A percentile compares a stretch with the other conserved stretches of the same genome.
Evolutionary conservation across 2,329 filamentous ascomycete species (phyloP).

Genomic region (Fusarium sublunatum): DNA sequence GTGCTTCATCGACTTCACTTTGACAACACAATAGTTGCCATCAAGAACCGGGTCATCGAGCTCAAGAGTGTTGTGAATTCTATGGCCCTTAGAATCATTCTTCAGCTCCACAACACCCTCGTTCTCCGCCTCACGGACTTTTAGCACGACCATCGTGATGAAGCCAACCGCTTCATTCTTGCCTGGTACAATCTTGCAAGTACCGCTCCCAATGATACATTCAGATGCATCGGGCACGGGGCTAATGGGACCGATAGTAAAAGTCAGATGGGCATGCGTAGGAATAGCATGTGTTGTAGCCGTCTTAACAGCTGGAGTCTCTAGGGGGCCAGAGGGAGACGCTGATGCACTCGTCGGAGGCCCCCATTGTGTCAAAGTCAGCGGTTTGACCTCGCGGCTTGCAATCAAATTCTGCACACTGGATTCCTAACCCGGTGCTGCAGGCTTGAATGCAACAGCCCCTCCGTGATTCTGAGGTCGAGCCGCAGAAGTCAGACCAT

Average conservation of each 20-base stretch:
- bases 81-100: constrained; percentile 16
- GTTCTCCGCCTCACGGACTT: constrained; percentile 22
- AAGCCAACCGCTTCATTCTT: constrained; percentile 19
- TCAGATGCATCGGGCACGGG: constrained; percentile 8
- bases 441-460: constrained; percentile 16
- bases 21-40: constrained; percentile 40
- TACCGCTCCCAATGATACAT: constrained; percentile 29
- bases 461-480: not conserved
- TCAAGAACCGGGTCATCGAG: constrained; percentile 34
- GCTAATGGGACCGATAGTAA: not conserved
- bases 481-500: not conserved
- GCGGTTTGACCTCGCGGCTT: not conserved
- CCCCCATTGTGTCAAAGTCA: constrained; percentile 19
- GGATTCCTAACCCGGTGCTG: constrained; percentile 28
- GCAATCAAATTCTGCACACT: constrained; percentile 10
- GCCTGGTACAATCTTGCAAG: constrained; percentile 30
- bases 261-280: not conserved
- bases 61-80: constrained; percentile 37
- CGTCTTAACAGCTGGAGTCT: no score
- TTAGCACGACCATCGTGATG: constrained; percentile 29
- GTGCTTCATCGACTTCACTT: not conserved
- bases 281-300: no score
- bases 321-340: not conserved
- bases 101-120: constrained; percentile 37
- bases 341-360: not conserved